Base-by-base conservation (phyloP, 805 yeast species). In the Yarrowia divulgata region DNA sequence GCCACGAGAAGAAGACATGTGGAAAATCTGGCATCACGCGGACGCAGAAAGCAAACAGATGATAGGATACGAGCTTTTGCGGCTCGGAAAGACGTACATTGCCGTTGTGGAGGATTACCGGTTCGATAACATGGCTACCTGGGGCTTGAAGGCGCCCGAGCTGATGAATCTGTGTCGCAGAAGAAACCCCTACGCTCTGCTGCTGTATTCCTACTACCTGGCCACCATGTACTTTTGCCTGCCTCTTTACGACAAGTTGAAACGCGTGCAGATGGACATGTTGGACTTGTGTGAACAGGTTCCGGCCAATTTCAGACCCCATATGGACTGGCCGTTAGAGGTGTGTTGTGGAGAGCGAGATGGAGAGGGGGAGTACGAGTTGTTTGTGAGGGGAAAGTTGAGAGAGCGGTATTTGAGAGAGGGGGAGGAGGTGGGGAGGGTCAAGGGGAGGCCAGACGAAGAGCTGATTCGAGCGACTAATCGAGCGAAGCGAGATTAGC, bases 261-360 rank as follows among this genome's bases (percentile, higher is more conserved):
- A 29, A 5, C 48, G 63, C 10, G 37, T 57, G 10, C 10, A 23
- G 16, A 9, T 40, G 29, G 63, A 57, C 23, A n/a, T 40, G 1
- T 23, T 42, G 23, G 63, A 57, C 3, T 9, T 57, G 3, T 2
- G 29, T 1, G 63, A 40, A 4, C 23, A 23, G 63, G 29, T 57
- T 7, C 23, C 48, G 1, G 49, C 9, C 7, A 29, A 16, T 4
- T 57, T 16, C 34, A 23, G 35, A n/a, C 63, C 63, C 10, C 63
- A 57, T 40, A n/a, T 57, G 23, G 63, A 57, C 16, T 57, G 63
- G 63, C 63, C 63, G 23, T 3, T 57, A 29, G 63, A 57, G 16
- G 29, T 57, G 6, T 57, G 48, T 10, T 40, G 19, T 19, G 18
- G 18, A 9, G 37, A 40, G 2, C 6, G 63, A 14, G 23, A 40